A percentile compares a stretch with the other conserved stretches of the same genome.
Evolutionary conservation across 352 stramenopile genomes (phyloP).

Genomic region (Globisporangium recalcitrans): DNA sequence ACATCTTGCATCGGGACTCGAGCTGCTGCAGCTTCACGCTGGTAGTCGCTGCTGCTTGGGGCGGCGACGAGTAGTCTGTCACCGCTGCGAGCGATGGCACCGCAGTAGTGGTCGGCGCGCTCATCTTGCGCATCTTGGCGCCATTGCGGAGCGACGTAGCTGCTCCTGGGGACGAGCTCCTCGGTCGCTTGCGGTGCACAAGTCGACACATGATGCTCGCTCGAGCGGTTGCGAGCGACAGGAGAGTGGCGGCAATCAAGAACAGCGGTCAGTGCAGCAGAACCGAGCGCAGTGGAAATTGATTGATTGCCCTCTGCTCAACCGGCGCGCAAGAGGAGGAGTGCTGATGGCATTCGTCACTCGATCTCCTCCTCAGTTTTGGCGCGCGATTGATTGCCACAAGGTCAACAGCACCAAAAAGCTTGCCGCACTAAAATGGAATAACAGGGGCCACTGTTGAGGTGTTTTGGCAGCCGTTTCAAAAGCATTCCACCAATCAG

Average conservation of each 20-base stretch:
- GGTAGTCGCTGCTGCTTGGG: not conserved
- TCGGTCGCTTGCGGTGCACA: constrained; percentile 14
- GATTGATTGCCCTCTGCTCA: constrained; percentile 8
- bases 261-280: not conserved
- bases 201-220: constrained; percentile 11
- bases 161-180: constrained; percentile 2
- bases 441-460: constrained; percentile 5
- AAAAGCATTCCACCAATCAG: constrained; percentile 35
- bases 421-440: constrained; percentile 4
- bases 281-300: not conserved
- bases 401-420: not conserved
- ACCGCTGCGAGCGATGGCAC: too few relatives aligned
- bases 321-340: constrained; percentile 28
- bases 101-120: not conserved
- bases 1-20: constrained; percentile 1
- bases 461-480: not conserved
- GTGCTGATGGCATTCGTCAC: constrained; percentile 15
- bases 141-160: not conserved
- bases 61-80: not conserved
- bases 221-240: not conserved
- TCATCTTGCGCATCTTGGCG: constrained; percentile 4
- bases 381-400: constrained; percentile 4
- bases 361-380: constrained; percentile 15
- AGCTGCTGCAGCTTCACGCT: not conserved
- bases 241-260: not conserved